Evolutionary conservation across 768 basidiomycete genomes (phyloP).

Genomic region (Panellus pusillus): DNA sequence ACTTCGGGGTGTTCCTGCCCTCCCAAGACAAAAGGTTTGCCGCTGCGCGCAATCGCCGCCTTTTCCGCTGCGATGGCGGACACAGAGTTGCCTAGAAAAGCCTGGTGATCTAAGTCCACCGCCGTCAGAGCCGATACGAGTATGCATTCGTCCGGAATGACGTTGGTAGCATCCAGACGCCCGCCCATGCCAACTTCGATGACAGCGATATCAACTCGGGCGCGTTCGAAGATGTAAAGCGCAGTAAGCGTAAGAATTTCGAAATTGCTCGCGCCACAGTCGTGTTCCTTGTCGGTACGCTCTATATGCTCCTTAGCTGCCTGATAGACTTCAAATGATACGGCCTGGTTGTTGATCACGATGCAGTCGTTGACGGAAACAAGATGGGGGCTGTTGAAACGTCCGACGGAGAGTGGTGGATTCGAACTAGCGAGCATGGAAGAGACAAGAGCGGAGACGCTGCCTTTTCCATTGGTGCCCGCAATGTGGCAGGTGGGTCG

Average conservation of each 20-base stretch:
- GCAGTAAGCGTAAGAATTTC: constrained; percentile 87
- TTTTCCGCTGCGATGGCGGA: constrained; percentile 80
- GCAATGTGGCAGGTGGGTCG: constrained; percentile 89
- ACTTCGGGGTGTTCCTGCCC: constrained; percentile 57
- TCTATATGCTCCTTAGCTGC: constrained; percentile 48
- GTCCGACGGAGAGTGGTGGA: constrained; percentile 63
- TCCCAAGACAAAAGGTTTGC: constrained; percentile 66
- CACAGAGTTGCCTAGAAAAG: constrained; percentile 79
- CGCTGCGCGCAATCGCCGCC: constrained; percentile 69
- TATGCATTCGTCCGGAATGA: constrained; percentile 67
- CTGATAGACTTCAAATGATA: constrained; percentile 49
- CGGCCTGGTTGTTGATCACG: constrained; percentile 56
- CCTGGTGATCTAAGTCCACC: constrained; percentile 93
- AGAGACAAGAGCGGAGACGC: constrained; percentile 79
- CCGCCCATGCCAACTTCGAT: constrained; percentile 97
- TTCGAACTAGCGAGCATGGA: constrained; percentile 65
- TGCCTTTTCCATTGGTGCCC: constrained; percentile 98
- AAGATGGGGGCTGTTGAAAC: constrained; percentile 94
- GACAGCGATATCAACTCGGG: constrained; percentile 75
- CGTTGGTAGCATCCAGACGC: constrained; percentile 88
- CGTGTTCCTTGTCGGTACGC: constrained; percentile 41
- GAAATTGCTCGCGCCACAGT: constrained; percentile 64
- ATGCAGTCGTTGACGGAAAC: constrained; percentile 77
- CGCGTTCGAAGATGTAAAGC: constrained; percentile 68
- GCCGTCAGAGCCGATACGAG: constrained; percentile 80